These are phyloP conservation scores for Daldinia bambusicola DNA, from an alignment of 495 filamentous ascomycete species.

Conservation along the genomic window DNA sequence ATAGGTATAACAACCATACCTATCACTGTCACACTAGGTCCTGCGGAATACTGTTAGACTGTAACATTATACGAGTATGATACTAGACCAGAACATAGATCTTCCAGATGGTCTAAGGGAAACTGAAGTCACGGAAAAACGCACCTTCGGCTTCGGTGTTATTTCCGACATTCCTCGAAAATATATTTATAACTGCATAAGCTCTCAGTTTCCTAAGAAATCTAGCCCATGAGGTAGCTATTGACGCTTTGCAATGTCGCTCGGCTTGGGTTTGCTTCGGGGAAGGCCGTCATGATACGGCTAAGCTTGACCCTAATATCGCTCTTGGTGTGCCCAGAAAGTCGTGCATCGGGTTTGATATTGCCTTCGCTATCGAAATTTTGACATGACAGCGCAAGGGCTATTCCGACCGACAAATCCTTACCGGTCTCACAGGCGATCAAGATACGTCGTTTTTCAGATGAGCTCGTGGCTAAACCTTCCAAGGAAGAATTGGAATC, in stretches of 20 bases:
- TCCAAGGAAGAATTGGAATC: constrained; percentile 4
- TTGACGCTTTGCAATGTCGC: constrained; percentile 88
- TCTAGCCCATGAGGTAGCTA: constrained; percentile 77
- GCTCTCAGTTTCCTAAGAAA: not conserved
- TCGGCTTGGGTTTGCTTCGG: constrained; percentile 81
- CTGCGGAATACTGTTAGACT: no score
- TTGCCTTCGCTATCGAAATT: constrained; percentile 52
- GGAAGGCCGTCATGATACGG: constrained; percentile 77
- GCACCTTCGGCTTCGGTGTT: no score
- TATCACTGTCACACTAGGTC: not conserved
- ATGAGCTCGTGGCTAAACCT: not conserved
- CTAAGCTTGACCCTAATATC: constrained; percentile 79
- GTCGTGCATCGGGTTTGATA: constrained; percentile 33
- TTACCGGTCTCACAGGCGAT: constrained; percentile 56
- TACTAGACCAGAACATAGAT: no score
- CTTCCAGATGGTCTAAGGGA: no score
- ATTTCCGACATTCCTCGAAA: not conserved
- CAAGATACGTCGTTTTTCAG: constrained; percentile 41
- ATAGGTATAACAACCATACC: not conserved
- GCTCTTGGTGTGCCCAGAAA: constrained; percentile 70
- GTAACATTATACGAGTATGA: no score
- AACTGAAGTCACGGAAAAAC: no score
- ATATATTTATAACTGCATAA: not conserved
- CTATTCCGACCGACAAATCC: constrained; percentile 60
- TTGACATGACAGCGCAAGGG: constrained; percentile 58